Evolutionary conservation across 1,284 basidiomycete species (phyloP).

Genomic region (Mixia osmundae): DNA sequence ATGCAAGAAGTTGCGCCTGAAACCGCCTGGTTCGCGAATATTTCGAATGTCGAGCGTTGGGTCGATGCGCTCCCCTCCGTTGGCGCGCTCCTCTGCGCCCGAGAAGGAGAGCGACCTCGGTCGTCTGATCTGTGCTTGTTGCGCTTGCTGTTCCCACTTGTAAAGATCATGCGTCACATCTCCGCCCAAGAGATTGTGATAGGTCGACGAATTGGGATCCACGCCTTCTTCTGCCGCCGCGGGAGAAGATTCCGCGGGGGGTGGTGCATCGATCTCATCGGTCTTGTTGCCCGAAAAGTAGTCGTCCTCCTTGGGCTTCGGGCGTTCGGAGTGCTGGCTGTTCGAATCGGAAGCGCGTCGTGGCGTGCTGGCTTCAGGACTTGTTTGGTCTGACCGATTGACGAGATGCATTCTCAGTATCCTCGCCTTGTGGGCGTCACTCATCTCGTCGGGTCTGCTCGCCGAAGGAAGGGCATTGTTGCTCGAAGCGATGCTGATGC

Average conservation of each 20-base stretch:
- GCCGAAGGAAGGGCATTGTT: background rate
- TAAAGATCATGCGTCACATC: conserved; percentile 85
- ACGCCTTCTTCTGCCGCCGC: conserved; percentile 4
- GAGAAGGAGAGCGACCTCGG: conserved; percentile 48
- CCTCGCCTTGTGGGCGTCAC: conserved; percentile 56
- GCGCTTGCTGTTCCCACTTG: conserved; percentile 60
- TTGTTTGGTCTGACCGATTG: conserved; percentile 39
- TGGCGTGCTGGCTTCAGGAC: conserved; percentile 27
- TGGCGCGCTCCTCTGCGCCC: conserved; percentile 9
- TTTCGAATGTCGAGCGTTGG: conserved; percentile 25
- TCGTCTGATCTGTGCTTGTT: conserved; percentile 30
- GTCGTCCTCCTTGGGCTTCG: too few relatives aligned
- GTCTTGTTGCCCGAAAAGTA: conserved; percentile 7
- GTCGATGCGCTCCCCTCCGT: conserved; percentile 2
- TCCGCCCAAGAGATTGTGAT: conserved; percentile 30
- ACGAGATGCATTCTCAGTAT: conserved; percentile 59
- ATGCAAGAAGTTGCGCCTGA: conserved; percentile 64
- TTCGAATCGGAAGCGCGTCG: conserved; percentile 6
- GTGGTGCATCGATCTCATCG: too few relatives aligned
- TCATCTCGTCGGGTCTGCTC: conserved; percentile 17
- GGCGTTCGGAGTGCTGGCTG: conserved; percentile 13
- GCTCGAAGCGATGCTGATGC: background rate
- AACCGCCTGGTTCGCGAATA: conserved; percentile 80
- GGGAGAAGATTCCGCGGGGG: too few relatives aligned
- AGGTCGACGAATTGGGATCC: conserved; percentile 19